phyloP scores from a whole-genome alignment of 192 early-diverging fungal genomes.

The Haplosporangium gracile region DNA sequence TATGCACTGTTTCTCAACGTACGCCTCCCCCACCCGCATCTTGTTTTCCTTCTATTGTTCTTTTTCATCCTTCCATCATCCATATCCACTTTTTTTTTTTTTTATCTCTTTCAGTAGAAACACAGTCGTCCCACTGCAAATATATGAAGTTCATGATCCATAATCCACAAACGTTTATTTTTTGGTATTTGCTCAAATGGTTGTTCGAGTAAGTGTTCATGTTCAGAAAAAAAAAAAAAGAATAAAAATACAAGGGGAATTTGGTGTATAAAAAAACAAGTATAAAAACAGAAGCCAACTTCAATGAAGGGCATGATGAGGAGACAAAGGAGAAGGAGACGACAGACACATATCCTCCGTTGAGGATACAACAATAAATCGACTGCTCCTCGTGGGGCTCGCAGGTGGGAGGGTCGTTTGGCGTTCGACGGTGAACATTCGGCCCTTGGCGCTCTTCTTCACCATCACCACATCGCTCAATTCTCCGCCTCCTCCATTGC shows the following conservation, averaged over 20 bases:
- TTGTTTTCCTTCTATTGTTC: too few relatives aligned
- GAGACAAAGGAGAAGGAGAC: not conserved
- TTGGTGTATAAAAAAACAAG: conserved; percentile 14
- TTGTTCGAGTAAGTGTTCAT: too few relatives aligned
- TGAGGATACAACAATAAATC: conserved; percentile 42
- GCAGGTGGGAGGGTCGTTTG: conserved; percentile 5
- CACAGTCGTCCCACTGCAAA: too few relatives aligned
- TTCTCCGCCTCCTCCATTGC: not conserved
- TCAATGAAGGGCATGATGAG: conserved; percentile 5
- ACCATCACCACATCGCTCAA: conserved; percentile 47
- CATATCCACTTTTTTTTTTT: too few relatives aligned
- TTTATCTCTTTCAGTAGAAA: too few relatives aligned
- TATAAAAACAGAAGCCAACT: not conserved
- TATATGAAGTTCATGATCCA: too few relatives aligned
- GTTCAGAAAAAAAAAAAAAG: too few relatives aligned
- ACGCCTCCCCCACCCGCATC: too few relatives aligned
- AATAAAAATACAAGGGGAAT: not conserved
- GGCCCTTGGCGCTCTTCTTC: conserved; percentile 52
- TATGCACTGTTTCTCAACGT: too few relatives aligned
- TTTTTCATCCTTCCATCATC: too few relatives aligned
- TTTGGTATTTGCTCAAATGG: too few relatives aligned
- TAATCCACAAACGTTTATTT: too few relatives aligned
- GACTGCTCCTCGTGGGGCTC: conserved; percentile 42
- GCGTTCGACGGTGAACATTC: conserved; percentile 50
- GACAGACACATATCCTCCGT: conserved; percentile 23